Base-by-base conservation (phyloP, 176 grass and related monocot genomes). In the Aegilops sharonensis region DNA sequence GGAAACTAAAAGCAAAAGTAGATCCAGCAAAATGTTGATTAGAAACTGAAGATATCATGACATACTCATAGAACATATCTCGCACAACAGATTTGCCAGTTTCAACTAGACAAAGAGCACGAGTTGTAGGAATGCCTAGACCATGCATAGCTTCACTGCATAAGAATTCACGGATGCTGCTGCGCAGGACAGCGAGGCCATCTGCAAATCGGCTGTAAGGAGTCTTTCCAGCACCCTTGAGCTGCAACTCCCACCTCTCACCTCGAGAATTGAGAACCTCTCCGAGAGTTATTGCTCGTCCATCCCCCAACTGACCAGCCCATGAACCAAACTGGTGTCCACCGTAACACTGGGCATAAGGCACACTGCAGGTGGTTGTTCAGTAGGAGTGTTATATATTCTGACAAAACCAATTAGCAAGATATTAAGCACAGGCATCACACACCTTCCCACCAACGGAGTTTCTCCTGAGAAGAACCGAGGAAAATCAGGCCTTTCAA, bases 41-140 rank as follows among this genome's bases (percentile, higher is more conserved):
- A 62, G 61, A 70, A 81, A 77, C 47, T 18, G 5, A 87, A 85
- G 69, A 85, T 64, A 65, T 65, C 14, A n/a, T 57, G 78, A 89
- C 96, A 88, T 98, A 98, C 97, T 98, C 97, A 35, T 98, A 98
- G 77, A 98, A 98, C 94, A 98, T 96, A 79, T 98, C 97, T 79
- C 97, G 86, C 14, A 89, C 89, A 79, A 98, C 97, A 73, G 81
- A 83, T 87, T 95, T 98, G 17, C 97, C 97, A 21, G 97, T 95
- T 54, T 92, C 93, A 78, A 98, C 90, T 81, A 95, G 83, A 91
- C 90, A 96, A 35, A 95, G 88, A 52, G 97, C 97, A 17, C 94
- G 97, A 29, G 97, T 95, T 64, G 97, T 95, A 79, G 90, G 94
- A 70, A 98, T 95, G 84, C 97, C 94, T 79, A 98, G 92, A 42